Conservation (phyloP, 495 filamentous ascomycete genomes). For the Astrothelium subdiscretum region DNA sequence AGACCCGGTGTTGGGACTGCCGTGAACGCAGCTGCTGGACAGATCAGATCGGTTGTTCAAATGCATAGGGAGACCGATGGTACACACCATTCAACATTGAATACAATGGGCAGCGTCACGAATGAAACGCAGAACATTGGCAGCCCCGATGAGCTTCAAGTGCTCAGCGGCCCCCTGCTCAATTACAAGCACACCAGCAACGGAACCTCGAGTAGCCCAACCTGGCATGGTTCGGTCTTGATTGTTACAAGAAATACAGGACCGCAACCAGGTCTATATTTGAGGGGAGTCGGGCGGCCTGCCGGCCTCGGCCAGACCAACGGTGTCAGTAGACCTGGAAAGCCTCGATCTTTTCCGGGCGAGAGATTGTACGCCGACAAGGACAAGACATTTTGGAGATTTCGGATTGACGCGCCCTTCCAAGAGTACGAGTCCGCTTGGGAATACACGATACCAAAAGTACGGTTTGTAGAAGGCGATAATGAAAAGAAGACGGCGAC, state of each 20-base stretch:
- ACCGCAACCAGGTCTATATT: conserved; percentile 36
- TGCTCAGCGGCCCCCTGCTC: conserved; percentile 69
- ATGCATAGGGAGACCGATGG: not conserved
- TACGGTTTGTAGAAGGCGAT: conserved; percentile 37
- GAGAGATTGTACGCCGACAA: conserved; percentile 70
- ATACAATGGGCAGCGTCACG: conserved; percentile 13
- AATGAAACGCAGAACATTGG: conserved; percentile 20
- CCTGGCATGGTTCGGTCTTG: conserved; percentile 76
- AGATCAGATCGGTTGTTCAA: not conserved
- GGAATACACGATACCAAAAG: conserved; percentile 44
- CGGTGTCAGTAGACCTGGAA: not conserved
- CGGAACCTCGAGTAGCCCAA: conserved; percentile 30
- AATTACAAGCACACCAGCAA: conserved; percentile 77
- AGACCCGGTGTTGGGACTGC: not conserved
- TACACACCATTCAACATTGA: not conserved
- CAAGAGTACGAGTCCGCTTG: conserved; percentile 43
- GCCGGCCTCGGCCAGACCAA: conserved; percentile 7
- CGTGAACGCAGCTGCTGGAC: not conserved
- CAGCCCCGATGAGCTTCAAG: conserved; percentile 35
- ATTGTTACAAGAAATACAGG: conserved; percentile 61
- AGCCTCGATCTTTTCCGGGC: conserved; percentile 31
- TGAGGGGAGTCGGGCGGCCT: conserved; percentile 37
- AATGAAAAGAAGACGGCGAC: conserved; percentile 22
- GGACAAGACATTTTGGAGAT: conserved; percentile 71
- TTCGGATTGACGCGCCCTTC: conserved; percentile 50